phyloP scores from a whole-genome alignment of 768 basidiomycete genomes.

The Chlorophyllum brunneum region DNA sequence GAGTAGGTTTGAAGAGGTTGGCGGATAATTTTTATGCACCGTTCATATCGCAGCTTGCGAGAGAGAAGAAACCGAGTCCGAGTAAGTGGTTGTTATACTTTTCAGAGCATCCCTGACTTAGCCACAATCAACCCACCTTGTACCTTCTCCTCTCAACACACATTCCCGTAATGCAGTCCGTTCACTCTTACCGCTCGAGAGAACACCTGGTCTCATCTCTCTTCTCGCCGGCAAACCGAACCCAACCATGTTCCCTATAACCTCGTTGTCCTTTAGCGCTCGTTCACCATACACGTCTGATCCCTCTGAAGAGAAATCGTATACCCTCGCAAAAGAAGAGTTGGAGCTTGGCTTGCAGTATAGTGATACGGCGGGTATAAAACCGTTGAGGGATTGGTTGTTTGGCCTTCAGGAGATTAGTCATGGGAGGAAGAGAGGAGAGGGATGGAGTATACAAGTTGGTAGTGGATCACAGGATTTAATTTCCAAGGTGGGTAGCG shows the following conservation, averaged over 20 bases:
- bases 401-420: conserved; percentile 62
- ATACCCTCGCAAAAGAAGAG: conserved; percentile 55
- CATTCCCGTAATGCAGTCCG: conserved; percentile 40
- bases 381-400: conserved; percentile 65
- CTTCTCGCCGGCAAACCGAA: conserved; percentile 92
- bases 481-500: conserved; percentile 69
- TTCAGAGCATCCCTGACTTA: background rate
- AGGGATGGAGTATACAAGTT: conserved; percentile 74
- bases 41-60: conserved; percentile 63
- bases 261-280: conserved; percentile 65
- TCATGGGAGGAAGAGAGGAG: conserved; percentile 59
- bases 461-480: conserved; percentile 89
- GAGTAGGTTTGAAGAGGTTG: conserved; percentile 28
- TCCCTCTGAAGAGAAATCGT: conserved; percentile 37
- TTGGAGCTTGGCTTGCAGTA: conserved; percentile 74
- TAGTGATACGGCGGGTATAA: conserved; percentile 65
- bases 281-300: conserved; percentile 39
- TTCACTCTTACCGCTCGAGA: conserved; percentile 75
- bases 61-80: conserved; percentile 56
- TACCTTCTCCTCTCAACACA: background rate
- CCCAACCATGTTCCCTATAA: conserved; percentile 86
- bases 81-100: conserved; percentile 37
- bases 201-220: conserved; percentile 71
- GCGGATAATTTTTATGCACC: conserved; percentile 50
- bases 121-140: background rate